These are phyloP conservation scores for Thamnidium elegans DNA, from an alignment of 192 early-diverging fungal genomes.

Conservation along the genomic window DNA sequence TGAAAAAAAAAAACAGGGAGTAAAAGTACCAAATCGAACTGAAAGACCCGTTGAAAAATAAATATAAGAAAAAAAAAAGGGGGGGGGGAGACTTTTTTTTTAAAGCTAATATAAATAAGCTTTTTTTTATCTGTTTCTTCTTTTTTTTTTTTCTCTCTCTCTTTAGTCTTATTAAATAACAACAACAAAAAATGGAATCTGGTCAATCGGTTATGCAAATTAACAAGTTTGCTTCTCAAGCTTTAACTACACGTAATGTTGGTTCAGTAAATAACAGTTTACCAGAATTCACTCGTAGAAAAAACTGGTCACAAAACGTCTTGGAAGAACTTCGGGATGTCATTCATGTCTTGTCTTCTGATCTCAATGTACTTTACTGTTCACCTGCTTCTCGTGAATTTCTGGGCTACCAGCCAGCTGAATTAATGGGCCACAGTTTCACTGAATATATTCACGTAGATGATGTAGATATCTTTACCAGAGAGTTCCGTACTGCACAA, in stretches of 20 bases:
- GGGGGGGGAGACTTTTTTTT: no score
- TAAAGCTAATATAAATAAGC: no score
- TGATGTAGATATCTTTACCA: slow-evolving; percentile 42
- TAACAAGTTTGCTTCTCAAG: slow-evolving; percentile 16
- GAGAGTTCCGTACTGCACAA: slow-evolving; percentile 37
- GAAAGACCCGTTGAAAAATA: no score
- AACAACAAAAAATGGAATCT: slow-evolving; percentile 3
- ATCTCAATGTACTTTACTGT: slow-evolving; percentile 40
- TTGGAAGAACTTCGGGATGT: slow-evolving; percentile 44
- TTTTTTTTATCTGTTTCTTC: no score
- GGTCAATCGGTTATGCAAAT: slow-evolving; percentile 17
- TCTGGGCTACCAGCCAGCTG: slow-evolving; percentile 42
- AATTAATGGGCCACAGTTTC: slow-evolving; percentile 38
- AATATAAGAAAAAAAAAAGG: no score
- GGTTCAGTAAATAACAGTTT: not conserved
- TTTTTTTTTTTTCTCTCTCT: no score
- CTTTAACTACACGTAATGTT: not conserved
- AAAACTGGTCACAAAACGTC: slow-evolving; percentile 46
- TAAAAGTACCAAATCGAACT: no score
- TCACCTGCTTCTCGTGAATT: slow-evolving; percentile 43
- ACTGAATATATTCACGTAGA: slow-evolving; percentile 48
- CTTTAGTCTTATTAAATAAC: no score
- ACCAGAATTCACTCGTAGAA: slow-evolving; percentile 44
- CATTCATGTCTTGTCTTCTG: slow-evolving; percentile 41
- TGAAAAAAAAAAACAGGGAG: no score